Evolutionary conservation across 179 eudicot species (phyloP).

Genomic region (Monotropa hypopitys): DNA sequence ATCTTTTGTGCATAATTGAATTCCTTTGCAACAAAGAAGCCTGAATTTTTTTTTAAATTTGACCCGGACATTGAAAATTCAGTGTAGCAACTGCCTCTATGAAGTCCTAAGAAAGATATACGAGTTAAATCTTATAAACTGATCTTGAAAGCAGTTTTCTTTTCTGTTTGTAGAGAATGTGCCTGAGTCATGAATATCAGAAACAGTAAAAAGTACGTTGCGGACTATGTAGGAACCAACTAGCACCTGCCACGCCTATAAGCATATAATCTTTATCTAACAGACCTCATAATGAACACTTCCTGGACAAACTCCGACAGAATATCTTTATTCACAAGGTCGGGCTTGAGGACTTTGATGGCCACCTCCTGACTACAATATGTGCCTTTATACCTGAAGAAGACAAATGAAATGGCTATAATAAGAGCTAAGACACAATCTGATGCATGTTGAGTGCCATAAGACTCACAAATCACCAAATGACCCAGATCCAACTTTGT

Average conservation of each 20-base stretch:
- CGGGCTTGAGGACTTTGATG: conserved; percentile 56
- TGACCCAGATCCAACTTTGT: conserved; percentile 28
- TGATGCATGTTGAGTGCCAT: background rate
- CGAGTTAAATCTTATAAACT: background rate
- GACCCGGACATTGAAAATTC: background rate
- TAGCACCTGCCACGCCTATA: background rate
- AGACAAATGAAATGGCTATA: background rate
- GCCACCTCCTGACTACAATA: conserved; percentile 64
- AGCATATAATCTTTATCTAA: background rate
- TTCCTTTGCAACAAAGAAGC: background rate
- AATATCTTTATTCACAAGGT: conserved; percentile 35
- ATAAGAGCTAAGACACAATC: background rate
- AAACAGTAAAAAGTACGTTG: background rate
- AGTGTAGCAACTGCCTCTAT: background rate
- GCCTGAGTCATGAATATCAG: background rate
- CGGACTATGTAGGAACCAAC: background rate
- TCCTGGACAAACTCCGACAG: conserved; percentile 62
- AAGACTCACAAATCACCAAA: conserved; percentile 28
- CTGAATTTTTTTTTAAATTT: background rate
- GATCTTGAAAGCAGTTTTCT: background rate
- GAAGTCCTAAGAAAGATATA: background rate
- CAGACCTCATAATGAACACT: conserved; percentile 70
- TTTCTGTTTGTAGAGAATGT: background rate
- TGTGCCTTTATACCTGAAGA: conserved; percentile 53
- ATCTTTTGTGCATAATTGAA: background rate